A percentile compares a stretch with the other conserved stretches of the same genome.
These are phyloP conservation scores for Candida taoyuanica DNA, from an alignment of 805 yeast species.

Conservation along the genomic window DNA sequence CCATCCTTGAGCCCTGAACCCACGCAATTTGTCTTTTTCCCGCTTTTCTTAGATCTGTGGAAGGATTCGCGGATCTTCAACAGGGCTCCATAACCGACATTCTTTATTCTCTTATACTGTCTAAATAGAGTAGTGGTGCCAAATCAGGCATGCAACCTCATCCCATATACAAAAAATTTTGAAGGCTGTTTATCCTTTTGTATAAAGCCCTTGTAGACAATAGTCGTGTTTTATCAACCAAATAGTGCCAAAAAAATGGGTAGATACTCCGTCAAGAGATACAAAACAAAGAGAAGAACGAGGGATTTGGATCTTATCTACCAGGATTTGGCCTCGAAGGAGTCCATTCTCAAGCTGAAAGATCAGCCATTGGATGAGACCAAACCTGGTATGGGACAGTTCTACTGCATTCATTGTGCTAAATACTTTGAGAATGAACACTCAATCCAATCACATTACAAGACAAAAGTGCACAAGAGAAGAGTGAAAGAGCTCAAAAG, in stretches of 20 bases:
- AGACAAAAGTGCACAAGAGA: conserved; percentile 80
- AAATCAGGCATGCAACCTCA: conserved; percentile 6
- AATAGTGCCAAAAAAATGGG: no score
- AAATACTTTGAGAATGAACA: conserved; percentile 78
- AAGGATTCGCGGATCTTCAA: conserved; percentile 1
- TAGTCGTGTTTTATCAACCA: no score
- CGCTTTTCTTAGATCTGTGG: not conserved
- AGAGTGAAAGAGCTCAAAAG: conserved; percentile 72
- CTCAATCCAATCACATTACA: conserved; percentile 68
- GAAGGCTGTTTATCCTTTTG: not conserved
- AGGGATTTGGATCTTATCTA: conserved; percentile 81
- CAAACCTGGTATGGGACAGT: conserved; percentile 92
- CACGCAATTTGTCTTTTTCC: not conserved
- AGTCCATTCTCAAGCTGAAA: conserved; percentile 58
- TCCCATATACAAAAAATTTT: conserved; percentile 7
- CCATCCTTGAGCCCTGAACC: no score
- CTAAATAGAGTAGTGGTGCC: not conserved
- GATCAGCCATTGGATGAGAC: conserved; percentile 87
- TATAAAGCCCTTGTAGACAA: no score
- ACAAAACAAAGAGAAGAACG: conserved; percentile 85
- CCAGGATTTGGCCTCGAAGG: conserved; percentile 62
- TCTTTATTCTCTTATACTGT: not conserved
- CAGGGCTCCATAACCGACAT: conserved; percentile 4
- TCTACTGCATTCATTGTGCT: conserved; percentile 91
- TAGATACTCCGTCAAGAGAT: conserved; percentile 78